phyloP scores from a whole-genome alignment of 495 filamentous ascomycete genomes.

The Margaritispora aquatica region DNA sequence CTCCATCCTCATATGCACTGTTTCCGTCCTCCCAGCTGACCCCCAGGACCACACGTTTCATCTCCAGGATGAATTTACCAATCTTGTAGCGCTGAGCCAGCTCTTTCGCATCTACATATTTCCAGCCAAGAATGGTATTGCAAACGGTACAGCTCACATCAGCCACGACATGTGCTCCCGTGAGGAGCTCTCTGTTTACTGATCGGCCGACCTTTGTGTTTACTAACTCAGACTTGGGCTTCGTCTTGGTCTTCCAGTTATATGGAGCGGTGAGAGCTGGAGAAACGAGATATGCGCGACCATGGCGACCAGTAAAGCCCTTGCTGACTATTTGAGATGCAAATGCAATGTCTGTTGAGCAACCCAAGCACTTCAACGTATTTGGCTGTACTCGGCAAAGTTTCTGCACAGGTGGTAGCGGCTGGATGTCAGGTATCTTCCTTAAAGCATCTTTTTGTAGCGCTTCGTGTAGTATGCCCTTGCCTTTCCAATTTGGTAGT shows the following conservation, averaged over 20 bases:
- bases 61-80: slow-evolving; percentile 94
- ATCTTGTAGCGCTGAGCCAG: slow-evolving; percentile 84
- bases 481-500: neutral
- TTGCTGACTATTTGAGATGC: slow-evolving; percentile 79
- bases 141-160: slow-evolving; percentile 53
- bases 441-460: neutral
- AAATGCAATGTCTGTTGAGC: slow-evolving; percentile 68
- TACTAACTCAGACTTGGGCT: slow-evolving; percentile 26
- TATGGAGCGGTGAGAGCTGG: slow-evolving; percentile 27
- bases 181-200: slow-evolving; percentile 70
- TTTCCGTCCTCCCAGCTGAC: slow-evolving; percentile 61
- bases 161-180: slow-evolving; percentile 64
- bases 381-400: slow-evolving; percentile 15
- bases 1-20: slow-evolving; percentile 8
- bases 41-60: slow-evolving; percentile 58
- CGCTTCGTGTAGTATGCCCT: neutral
- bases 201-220: slow-evolving; percentile 43
- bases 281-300: slow-evolving; percentile 83
- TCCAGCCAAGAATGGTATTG: slow-evolving; percentile 76
- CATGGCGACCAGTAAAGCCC: slow-evolving; percentile 91
- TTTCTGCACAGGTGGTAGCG: neutral
- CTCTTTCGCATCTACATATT: slow-evolving; percentile 83
- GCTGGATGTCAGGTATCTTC: neutral
- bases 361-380: slow-evolving; percentile 65
- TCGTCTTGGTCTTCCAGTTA: slow-evolving; percentile 5